Evolutionary conservation across 2,329 filamentous ascomycete genomes (phyloP).

Genomic region (Shiraia bambusicola): DNA sequence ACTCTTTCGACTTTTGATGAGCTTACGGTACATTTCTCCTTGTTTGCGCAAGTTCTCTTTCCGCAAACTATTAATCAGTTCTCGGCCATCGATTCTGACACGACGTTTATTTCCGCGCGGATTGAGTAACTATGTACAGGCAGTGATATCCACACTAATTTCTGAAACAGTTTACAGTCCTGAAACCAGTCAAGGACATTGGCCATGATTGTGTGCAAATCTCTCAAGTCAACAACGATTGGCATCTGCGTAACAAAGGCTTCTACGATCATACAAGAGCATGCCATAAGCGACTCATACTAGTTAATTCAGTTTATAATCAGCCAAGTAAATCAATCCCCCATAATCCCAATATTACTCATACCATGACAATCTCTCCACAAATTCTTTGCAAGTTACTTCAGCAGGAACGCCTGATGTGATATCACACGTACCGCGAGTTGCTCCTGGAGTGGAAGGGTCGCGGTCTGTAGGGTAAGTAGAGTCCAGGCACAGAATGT

Average conservation of each 20-base stretch:
- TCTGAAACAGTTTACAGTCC: background rate
- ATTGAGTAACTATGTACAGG: no score
- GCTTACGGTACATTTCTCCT: background rate
- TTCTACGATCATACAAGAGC: background rate
- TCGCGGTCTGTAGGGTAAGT: slow-evolving; percentile 55
- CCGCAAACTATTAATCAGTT: no score
- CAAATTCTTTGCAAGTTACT: slow-evolving; percentile 6
- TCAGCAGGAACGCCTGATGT: slow-evolving; percentile 32
- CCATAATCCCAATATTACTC: background rate
- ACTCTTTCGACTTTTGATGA: background rate
- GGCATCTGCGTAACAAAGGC: background rate
- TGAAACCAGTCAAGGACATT: background rate
- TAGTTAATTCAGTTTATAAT: no score
- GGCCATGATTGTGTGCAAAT: background rate
- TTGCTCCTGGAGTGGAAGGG: slow-evolving; percentile 30
- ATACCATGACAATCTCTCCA: background rate
- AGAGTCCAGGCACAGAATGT: slow-evolving; percentile 75
- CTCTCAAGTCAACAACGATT: background rate
- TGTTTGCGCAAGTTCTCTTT: background rate
- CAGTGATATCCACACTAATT: no score
- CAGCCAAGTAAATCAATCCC: background rate
- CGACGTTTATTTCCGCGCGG: no score
- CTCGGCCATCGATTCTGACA: no score
- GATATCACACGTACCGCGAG: slow-evolving; percentile 28
- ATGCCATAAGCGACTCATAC: background rate